Conservation (phyloP, 331 rosid species). For the Malus hybrid region DNA sequence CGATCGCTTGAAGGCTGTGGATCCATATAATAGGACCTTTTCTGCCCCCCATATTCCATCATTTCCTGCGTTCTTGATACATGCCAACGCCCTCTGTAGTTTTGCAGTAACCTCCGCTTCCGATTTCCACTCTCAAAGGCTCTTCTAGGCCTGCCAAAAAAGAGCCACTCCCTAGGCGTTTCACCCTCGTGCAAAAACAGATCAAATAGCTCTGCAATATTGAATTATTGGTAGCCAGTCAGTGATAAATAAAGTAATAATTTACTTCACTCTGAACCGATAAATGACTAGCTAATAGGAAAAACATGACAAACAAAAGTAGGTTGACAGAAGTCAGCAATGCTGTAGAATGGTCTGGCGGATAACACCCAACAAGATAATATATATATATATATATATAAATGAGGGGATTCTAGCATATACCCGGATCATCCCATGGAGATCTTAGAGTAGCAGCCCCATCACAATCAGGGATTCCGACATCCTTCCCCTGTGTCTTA, state of each 20-base stretch:
- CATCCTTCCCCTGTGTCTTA: slow-evolving; percentile 86
- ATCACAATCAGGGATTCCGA: slow-evolving; percentile 95
- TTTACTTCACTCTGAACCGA: neutral
- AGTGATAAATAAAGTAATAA: neutral
- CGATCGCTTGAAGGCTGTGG: slow-evolving; percentile 77
- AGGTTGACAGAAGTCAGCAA: too few relatives aligned
- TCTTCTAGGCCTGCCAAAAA: slow-evolving; percentile 92
- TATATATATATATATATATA: too few relatives aligned
- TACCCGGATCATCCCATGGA: slow-evolving; percentile 98
- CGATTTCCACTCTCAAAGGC: slow-evolving; percentile 98
- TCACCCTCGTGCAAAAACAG: slow-evolving; percentile 85
- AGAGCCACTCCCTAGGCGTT: slow-evolving; percentile 95
- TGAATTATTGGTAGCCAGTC: neutral
- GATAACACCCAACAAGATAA: too few relatives aligned
- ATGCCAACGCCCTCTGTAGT: slow-evolving; percentile 95
- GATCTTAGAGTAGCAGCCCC: slow-evolving; percentile 98
- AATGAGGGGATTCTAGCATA: neutral
- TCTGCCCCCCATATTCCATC: slow-evolving; percentile 85
- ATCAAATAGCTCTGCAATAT: slow-evolving; percentile 68
- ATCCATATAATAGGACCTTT: slow-evolving; percentile 96
- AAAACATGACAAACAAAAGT: neutral
- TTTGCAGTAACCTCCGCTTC: slow-evolving; percentile 91
- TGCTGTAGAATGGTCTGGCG: too few relatives aligned
- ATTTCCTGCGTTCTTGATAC: slow-evolving; percentile 96
- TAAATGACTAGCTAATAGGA: neutral